These are phyloP conservation scores for Ascochyta pisi DNA, from an alignment of 2,329 filamentous ascomycete genomes.

Conservation along the genomic window DNA sequence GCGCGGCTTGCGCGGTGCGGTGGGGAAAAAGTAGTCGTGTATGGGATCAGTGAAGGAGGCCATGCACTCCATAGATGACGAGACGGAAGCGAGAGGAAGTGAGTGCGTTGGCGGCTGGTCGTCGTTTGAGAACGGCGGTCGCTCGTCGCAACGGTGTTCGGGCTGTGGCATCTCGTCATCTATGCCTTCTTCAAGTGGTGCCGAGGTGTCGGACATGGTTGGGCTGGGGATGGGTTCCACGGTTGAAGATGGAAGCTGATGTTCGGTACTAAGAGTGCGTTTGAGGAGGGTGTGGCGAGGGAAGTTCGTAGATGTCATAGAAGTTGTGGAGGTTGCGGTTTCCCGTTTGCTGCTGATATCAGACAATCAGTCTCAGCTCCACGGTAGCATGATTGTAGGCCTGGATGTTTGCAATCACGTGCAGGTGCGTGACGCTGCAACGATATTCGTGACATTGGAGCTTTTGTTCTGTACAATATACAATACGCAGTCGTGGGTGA, in stretches of 20 bases:
- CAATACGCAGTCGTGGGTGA: not conserved
- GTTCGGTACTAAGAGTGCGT: not conserved
- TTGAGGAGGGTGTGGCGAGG: not conserved
- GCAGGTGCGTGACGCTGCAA: not conserved
- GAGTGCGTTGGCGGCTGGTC: not conserved
- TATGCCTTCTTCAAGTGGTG: not conserved
- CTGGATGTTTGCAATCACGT: not conserved
- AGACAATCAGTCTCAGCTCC: not conserved
- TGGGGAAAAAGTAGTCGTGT: not conserved
- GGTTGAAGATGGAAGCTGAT: not conserved
- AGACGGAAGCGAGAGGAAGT: not conserved
- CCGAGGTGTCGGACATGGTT: not conserved
- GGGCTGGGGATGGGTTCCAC: not conserved
- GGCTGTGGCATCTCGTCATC: not conserved
- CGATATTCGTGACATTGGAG: not conserved
- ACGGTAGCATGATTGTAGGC: not conserved
- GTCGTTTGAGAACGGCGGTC: not conserved
- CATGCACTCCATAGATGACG: not conserved
- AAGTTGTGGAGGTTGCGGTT: too few relatives aligned
- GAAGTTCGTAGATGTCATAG: not conserved
- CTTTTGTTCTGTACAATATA: slow-evolving; percentile 16
- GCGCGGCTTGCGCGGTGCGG: not conserved
- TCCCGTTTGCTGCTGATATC: not conserved
- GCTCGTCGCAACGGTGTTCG: not conserved
- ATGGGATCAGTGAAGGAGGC: not conserved